phyloP scores from a whole-genome alignment of 768 basidiomycete species.

The Crepidotus variabilis region DNA sequence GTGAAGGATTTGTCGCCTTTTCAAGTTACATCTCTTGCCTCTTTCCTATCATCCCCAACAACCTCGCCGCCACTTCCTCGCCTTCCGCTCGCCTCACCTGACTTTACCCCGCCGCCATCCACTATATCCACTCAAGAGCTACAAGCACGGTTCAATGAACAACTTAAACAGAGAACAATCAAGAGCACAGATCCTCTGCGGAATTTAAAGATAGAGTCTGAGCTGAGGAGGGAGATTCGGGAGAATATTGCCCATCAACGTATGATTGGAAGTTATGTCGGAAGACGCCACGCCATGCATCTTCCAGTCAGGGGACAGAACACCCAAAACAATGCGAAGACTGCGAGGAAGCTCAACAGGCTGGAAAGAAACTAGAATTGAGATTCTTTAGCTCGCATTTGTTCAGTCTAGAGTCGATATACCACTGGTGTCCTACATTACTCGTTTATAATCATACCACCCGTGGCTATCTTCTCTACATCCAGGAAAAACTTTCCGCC shows the following conservation, averaged over 20 bases:
- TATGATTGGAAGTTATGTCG: slow-evolving; percentile 92
- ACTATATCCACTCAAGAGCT: slow-evolving; percentile 35
- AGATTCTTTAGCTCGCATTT: background rate
- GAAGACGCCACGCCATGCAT: slow-evolving; percentile 89
- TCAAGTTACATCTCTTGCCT: slow-evolving; percentile 89
- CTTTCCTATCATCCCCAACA: slow-evolving; percentile 87
- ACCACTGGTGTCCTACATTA: slow-evolving; percentile 17
- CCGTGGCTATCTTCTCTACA: too few relatives aligned
- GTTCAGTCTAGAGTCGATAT: slow-evolving; percentile 18
- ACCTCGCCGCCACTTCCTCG: slow-evolving; percentile 66
- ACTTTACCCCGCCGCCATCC: slow-evolving; percentile 47
- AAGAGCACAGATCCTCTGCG: slow-evolving; percentile 57
- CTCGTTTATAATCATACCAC: background rate
- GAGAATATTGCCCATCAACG: slow-evolving; percentile 92
- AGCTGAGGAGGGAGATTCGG: slow-evolving; percentile 74
- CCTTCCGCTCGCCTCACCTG: slow-evolving; percentile 59
- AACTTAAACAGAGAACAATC: slow-evolving; percentile 27
- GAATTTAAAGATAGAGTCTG: slow-evolving; percentile 81
- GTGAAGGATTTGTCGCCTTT: slow-evolving; percentile 79
- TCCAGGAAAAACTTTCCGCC: too few relatives aligned
- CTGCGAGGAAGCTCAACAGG: slow-evolving; percentile 88
- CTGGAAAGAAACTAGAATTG: slow-evolving; percentile 50
- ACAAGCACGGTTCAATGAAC: slow-evolving; percentile 35
- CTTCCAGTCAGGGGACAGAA: slow-evolving; percentile 94
- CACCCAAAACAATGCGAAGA: slow-evolving; percentile 86